phyloP scores from a whole-genome alignment of 345 rosid species.

The Aquilaria malaccensis region DNA sequence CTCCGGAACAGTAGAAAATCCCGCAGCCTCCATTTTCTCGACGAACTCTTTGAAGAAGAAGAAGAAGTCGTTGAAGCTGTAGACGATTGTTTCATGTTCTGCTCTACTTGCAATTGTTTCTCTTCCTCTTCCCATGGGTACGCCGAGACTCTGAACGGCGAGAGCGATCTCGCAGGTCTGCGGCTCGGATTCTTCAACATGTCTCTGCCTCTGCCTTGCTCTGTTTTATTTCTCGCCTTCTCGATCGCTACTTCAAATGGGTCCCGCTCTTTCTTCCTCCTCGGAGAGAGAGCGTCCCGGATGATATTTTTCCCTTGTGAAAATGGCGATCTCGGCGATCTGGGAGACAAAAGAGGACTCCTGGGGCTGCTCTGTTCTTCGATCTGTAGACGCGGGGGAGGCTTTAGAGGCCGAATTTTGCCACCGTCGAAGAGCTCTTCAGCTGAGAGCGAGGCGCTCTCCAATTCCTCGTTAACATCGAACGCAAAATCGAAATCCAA shows the following conservation, averaged over 20 bases:
- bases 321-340: slow-evolving; percentile 48
- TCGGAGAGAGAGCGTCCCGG: slow-evolving; percentile 53
- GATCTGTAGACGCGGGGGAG: slow-evolving; percentile 44
- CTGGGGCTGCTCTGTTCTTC: slow-evolving; percentile 17
- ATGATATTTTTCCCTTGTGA: slow-evolving; percentile 41
- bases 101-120: slow-evolving; percentile 14
- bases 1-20: slow-evolving; percentile 82
- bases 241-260: slow-evolving; percentile 35
- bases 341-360: slow-evolving; percentile 33
- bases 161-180: slow-evolving; percentile 56
- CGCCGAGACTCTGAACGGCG: slow-evolving; percentile 66
- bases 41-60: slow-evolving; percentile 36
- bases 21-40: slow-evolving; percentile 71
- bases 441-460: slow-evolving; percentile 40
- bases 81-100: slow-evolving; percentile 14
- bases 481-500: slow-evolving; percentile 48
- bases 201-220: slow-evolving; percentile 48
- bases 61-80: slow-evolving; percentile 14
- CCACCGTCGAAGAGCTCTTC: slow-evolving; percentile 78
- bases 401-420: slow-evolving; percentile 60
- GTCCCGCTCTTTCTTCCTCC: slow-evolving; percentile 34
- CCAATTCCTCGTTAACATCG: slow-evolving; percentile 25
- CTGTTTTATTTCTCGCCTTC: slow-evolving; percentile 23
- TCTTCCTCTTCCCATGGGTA: slow-evolving; percentile 82
- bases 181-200: slow-evolving; percentile 30